Evolutionary conservation across 176 grass and related monocot genomes (phyloP), one percentile per base, ranked within the genome.

Genomic region (Carex scoparia): DNA sequence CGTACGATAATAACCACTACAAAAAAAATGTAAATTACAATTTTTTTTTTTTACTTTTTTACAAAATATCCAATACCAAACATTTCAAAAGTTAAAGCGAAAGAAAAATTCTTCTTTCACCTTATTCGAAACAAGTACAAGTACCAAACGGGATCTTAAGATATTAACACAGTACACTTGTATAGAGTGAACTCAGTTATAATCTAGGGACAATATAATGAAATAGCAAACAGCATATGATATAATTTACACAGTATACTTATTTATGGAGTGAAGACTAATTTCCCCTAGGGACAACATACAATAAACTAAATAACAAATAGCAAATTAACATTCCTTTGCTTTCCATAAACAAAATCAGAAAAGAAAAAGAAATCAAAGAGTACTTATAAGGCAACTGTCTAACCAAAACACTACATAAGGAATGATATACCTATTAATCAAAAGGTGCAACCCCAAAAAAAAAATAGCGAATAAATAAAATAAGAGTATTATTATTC

Each of bases 361-460:
- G 74, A 55, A 77, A 74, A 44, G 11, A 27, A 49, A 76, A 33
- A 78, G 33, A 58, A 58, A 18, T 18, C 12, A 56, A 30, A 15
- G 28, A 79, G 53, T 57, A 79, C 53, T 79, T 58, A 5, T 56
- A n/a, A 79, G 51, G 74, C 19, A 10, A 58, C 30, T 35, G 14
- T 58, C 74, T 79, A 79, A 14, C 27, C 51, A 58, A 57, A 58
- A 58, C 30, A 58, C 74, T 57, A 79, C 51, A 78, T 7, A 72
- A 72, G 27, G 48, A 78, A 77, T 33, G 27, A 33, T 57, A 56
- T 78, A 78, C 51, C 74, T 78, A 78, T 57, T 51, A 78, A 78
- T 15, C 27, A 5, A 78, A 78, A 57, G 51, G 74, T 32, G 74
- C 46, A 75, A 75, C 11, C 71, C 71, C 44, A 75, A 51, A 75